Evolutionary conservation across 2,329 filamentous ascomycete genomes (phyloP), one percentile per base, ranked within the genome.

Genomic region (Colletotrichum nymphaeae): DNA sequence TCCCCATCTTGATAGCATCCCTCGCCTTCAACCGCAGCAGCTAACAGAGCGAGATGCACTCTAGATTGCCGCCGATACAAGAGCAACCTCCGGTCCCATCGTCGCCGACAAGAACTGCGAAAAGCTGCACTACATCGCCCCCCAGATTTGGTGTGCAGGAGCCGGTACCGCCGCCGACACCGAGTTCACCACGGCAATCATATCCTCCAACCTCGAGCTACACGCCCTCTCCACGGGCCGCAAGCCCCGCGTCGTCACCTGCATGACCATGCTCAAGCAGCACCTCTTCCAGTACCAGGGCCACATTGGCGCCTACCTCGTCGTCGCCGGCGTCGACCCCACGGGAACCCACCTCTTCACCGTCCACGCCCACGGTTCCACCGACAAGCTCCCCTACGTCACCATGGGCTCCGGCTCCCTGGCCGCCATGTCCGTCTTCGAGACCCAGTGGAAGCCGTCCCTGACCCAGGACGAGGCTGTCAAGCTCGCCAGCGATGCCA

Each of bases 21-120:
- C 22, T 30, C 70, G 8, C n/a, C 28, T 60, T 52, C 22, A 46
- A 30, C 16, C 7, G 4, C 57, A 64, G 30, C 16, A n/a, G 19
- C 75, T 73, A 26, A 74, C 30, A 58, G 32, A 49, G 42, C 19
- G 24, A 37, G 49, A 37, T 66, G 11, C 37, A 11, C 68, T 57
- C 49, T 42, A 95, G 93, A 98, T 99, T 85, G 97, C 97, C 76
- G 97, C 97, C 87, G 97, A 99, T 86, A 99, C 97, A 77, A 92
- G 97, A 90, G 97, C 97, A 76, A 99, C 97, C 59, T 97, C 94
- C 76, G 97, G 97, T 46, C 95, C 97, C 78, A 99, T 99, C 85
- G 97, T 99, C 79, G 97, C 97, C 85, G 97, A 99, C 91, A 99
- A 99, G 94, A 99, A 99, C 90, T 98, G 97, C 88, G 96, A 99